Percentiles rank a stretch among this genome's conserved stretches.
Conservation (phyloP, 179 eudicot species). For the Spergularia azorica region DNA sequence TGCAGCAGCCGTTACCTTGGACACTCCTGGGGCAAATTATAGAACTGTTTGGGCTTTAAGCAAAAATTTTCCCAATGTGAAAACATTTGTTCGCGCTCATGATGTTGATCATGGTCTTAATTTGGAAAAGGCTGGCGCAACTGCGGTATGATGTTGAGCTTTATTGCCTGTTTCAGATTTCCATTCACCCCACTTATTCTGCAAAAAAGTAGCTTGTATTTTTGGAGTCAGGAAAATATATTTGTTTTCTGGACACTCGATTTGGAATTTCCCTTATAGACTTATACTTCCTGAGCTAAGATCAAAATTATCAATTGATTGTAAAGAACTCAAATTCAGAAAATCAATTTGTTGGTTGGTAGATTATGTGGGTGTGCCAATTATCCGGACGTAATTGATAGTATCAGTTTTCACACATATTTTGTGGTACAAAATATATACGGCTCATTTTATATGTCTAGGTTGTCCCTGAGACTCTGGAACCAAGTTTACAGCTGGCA, state of each 20-base stretch:
- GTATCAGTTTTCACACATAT: constrained; percentile 4
- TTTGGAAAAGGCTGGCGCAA: constrained; percentile 98
- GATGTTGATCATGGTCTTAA: constrained; percentile 99
- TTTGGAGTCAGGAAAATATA: not conserved
- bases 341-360: no score
- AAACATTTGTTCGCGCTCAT: constrained; percentile 99
- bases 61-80: constrained; percentile 91
- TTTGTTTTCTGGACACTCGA: constrained; percentile 1
- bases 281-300: no score
- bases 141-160: constrained; percentile 63
- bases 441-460: constrained; percentile 32
- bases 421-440: not conserved
- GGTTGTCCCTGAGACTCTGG: constrained; percentile 99
- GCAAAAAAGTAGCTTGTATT: not conserved
- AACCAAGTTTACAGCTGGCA: constrained; percentile 97
- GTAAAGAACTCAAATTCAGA: no score
- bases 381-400: not conserved
- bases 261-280: not conserved
- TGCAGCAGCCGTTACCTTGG: constrained; percentile 95
- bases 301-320: no score
- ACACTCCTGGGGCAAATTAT: constrained; percentile 96
- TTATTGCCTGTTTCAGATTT: not conserved
- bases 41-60: constrained; percentile 99
- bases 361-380: no score
- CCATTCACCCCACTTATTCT: not conserved